A percentile compares a stretch with the other conserved stretches of the same genome.
phyloP scores from a whole-genome alignment of 768 basidiomycete species.

The Trametes cinnabarina region DNA sequence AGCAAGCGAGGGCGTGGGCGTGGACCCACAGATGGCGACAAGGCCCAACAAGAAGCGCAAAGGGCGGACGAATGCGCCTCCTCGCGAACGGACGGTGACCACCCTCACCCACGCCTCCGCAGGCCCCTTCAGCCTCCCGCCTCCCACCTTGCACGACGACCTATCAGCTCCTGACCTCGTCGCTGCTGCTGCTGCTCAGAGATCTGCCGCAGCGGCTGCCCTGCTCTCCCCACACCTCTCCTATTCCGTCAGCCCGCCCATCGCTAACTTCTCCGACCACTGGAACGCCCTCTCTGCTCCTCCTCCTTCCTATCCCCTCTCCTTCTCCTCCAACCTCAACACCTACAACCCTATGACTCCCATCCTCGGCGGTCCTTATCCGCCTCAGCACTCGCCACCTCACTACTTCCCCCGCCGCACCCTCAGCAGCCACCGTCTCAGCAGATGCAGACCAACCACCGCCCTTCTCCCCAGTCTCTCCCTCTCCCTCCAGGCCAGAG shows the following conservation, averaged over 20 bases:
- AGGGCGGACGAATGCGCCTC: conserved; percentile 49
- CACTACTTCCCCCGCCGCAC: conserved; percentile 17
- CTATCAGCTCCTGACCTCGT: conserved; percentile 1
- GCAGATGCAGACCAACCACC: not conserved
- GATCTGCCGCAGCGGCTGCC: conserved; percentile 30
- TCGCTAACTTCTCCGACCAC: conserved; percentile 26
- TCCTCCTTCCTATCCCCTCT: conserved; percentile 33
- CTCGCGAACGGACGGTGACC: conserved; percentile 66
- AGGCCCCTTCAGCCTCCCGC: conserved; percentile 49
- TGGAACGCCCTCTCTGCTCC: conserved; percentile 34
- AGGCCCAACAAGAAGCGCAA: conserved; percentile 65
- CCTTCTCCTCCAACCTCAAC: conserved; percentile 26
- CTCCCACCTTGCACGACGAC: conserved; percentile 37
- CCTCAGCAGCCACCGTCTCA: conserved; percentile 20
- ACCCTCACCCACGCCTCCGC: conserved; percentile 62
- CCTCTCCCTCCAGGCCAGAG: conserved; percentile 52
- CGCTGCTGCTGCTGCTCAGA: not conserved
- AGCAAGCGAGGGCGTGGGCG: not conserved
- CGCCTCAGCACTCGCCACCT: conserved; percentile 31
- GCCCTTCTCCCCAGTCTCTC: conserved; percentile 21
- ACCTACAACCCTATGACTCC: conserved; percentile 33
- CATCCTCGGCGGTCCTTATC: conserved; percentile 27
- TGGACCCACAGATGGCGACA: conserved; percentile 46
- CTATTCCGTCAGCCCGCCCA: conserved; percentile 22
- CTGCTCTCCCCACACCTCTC: conserved; percentile 37